Evolutionary conservation across 2,329 filamentous ascomycete genomes (phyloP).

Genomic region (Venturiaceae sp.): DNA sequence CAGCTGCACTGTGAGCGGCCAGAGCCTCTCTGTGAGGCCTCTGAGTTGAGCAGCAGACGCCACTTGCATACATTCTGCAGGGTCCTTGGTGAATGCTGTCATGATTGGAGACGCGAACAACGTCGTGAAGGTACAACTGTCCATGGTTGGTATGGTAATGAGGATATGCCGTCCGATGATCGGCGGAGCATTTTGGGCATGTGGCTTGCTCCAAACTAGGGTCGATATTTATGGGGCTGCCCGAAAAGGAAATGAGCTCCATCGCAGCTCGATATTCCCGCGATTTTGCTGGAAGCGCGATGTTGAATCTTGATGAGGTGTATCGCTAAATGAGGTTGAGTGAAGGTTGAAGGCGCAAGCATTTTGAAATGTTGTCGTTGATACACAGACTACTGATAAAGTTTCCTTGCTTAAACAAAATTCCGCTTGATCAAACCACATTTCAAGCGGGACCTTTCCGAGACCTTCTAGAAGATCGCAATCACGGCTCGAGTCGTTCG

Average conservation of each 20-base stretch:
- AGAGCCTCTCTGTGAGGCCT: not conserved
- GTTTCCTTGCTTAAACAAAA: not conserved
- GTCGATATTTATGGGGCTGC: no score
- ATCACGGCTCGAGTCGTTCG: not conserved
- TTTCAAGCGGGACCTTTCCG: not conserved
- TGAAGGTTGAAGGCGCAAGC: no score
- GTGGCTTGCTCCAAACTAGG: no score
- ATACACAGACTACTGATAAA: not conserved
- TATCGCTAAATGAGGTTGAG: no score
- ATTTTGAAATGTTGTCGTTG: no score
- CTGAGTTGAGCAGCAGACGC: not conserved
- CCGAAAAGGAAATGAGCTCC: no score
- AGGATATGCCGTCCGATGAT: not conserved
- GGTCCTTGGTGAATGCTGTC: not conserved
- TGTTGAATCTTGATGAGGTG: no score
- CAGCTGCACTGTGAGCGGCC: not conserved
- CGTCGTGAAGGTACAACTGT: not conserved
- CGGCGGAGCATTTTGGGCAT: not conserved
- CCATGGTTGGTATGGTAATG: not conserved
- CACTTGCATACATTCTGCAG: not conserved
- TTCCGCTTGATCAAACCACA: not conserved
- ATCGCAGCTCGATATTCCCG: no score
- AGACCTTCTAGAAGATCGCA: not conserved
- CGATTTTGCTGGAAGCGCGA: no score
- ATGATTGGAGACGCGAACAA: not conserved